Base-by-base conservation (phyloP, 2,329 filamentous ascomycete genomes). In the Cladosporium sp. region DNA sequence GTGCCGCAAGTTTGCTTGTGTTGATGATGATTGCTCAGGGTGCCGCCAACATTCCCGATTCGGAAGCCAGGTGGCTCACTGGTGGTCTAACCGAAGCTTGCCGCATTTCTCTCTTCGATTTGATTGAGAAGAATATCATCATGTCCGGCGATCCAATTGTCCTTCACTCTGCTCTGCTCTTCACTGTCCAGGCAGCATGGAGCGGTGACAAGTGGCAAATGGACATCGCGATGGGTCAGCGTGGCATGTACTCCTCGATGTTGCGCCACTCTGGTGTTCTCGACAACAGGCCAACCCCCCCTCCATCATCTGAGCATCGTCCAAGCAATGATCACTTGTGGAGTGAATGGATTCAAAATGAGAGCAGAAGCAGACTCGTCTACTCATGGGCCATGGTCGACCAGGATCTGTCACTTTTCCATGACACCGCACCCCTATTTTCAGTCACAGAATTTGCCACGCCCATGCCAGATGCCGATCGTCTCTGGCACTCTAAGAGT, bases 121-220 rank as follows among this genome's bases (percentile, higher is more conserved):
- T 86, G 5, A 86, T 89, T 52, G 86, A 89, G 72, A 87, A 86
- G 69, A 85, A 89, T 63, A 82, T 88, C 49, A 82, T 86, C 70
- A 79, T 89, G 74, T 83, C 83, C 12, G 81, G 83, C 1, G 85
- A 89, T 66, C 82, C 83, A 0, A 80, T 83, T 3, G 82, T 86
- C 0, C 76, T 89, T 44, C 80, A 85, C 37, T 85, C 84, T 48
- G 86, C 86, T 0, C 74, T 89, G 12, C 78, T 89, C 3, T 88
- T 88, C 68, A 87, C 83, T 1, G 79, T 86, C 1, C 78, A 88
- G 24, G 86, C 85, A 7, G 84, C 84, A 1, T 90, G 87, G 87
- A 87, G 86, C 67, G 87, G 87, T 45, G 86, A 89, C 70, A 89
- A 89, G 72, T 89, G 86, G 85, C 83, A 88, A 62, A 89, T 89